A percentile compares a stretch with the other conserved stretches of the same genome.
Evolutionary conservation across 2,329 filamentous ascomycete species (phyloP).

Genomic region (Cladophialophora exuberans): DNA sequence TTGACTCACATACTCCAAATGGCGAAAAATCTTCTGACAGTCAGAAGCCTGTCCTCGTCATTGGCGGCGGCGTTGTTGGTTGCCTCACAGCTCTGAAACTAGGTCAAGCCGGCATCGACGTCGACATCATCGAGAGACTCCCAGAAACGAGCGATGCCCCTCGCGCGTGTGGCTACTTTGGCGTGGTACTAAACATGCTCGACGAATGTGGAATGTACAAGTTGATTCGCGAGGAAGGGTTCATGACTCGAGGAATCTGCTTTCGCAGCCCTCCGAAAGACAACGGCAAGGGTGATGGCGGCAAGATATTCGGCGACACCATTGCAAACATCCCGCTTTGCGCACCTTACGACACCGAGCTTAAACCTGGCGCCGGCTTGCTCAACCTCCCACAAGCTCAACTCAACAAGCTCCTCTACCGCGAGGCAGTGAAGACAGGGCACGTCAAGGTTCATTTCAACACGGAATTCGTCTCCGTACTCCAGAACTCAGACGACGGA

Average conservation of each 20-base stretch:
- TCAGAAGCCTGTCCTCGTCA: conserved; percentile 23
- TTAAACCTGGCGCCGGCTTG: conserved; percentile 6
- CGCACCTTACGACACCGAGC: conserved; percentile 10
- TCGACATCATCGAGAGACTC: conserved; percentile 38
- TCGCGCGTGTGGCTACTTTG: conserved; percentile 21
- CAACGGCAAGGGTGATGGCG: conserved; percentile 11
- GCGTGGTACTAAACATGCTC: conserved; percentile 8
- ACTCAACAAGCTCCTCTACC: conserved; percentile 16
- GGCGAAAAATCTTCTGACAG: background rate
- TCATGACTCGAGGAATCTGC: conserved; percentile 18
- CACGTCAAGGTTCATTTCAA: conserved; percentile 19
- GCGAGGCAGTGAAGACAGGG: conserved; percentile 18
- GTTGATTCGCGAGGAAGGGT: conserved; percentile 19
- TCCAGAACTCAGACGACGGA: conserved; percentile 7
- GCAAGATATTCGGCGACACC: conserved; percentile 17
- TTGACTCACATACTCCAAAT: background rate
- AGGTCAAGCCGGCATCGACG: conserved; percentile 38
- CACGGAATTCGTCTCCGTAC: conserved; percentile 12
- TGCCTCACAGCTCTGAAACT: conserved; percentile 47
- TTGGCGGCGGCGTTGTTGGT: conserved; percentile 47
- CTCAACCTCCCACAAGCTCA: conserved; percentile 19
- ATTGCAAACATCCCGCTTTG: conserved; percentile 9
- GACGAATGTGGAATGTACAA: conserved; percentile 18
- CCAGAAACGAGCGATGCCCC: conserved; percentile 12
- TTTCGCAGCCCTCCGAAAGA: conserved; percentile 16